These are phyloP conservation scores for Bipolaris gigantea DNA, from an alignment of 2,329 filamentous ascomycete species.

Conservation along the genomic window DNA sequence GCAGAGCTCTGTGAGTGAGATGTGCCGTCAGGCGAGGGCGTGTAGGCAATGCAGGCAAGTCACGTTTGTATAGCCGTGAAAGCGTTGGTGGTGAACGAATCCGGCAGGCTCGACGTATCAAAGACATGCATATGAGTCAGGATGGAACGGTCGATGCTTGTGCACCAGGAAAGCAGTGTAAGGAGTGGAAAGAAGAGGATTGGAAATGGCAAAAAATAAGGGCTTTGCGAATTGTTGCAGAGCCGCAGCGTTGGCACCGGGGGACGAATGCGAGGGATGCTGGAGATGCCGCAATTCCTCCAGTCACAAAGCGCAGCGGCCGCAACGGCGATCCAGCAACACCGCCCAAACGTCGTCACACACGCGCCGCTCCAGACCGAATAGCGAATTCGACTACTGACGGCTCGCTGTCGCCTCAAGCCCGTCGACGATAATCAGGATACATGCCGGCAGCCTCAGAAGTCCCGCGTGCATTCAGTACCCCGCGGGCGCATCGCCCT, in stretches of 20 bases:
- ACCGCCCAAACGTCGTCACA: conserved; percentile 28
- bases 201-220: background rate
- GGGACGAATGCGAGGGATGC: conserved; percentile 17
- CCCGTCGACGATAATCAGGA: conserved; percentile 17
- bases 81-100: conserved; percentile 32
- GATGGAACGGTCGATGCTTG: background rate
- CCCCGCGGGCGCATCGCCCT: conserved; percentile 42
- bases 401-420: conserved; percentile 4
- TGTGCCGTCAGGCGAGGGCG: background rate
- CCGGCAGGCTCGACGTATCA: conserved; percentile 34
- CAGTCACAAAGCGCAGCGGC: conserved; percentile 40
- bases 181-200: conserved; percentile 3
- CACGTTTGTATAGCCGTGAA: conserved; percentile 26
- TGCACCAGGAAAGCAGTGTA: background rate
- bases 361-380: conserved; percentile 15
- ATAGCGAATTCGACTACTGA: conserved; percentile 8
- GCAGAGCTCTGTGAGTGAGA: background rate
- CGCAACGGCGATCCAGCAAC: conserved; percentile 25
- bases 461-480: conserved; percentile 31
- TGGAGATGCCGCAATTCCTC: conserved; percentile 35
- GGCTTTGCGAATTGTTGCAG: background rate
- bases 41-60: conserved; percentile 14
- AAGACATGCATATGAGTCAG: conserved; percentile 34
- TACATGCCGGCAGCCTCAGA: conserved; percentile 41
- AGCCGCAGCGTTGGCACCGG: conserved; percentile 10